These are phyloP conservation scores for Syzygium jambos DNA, from an alignment of 345 rosid species.

Conservation along the genomic window DNA sequence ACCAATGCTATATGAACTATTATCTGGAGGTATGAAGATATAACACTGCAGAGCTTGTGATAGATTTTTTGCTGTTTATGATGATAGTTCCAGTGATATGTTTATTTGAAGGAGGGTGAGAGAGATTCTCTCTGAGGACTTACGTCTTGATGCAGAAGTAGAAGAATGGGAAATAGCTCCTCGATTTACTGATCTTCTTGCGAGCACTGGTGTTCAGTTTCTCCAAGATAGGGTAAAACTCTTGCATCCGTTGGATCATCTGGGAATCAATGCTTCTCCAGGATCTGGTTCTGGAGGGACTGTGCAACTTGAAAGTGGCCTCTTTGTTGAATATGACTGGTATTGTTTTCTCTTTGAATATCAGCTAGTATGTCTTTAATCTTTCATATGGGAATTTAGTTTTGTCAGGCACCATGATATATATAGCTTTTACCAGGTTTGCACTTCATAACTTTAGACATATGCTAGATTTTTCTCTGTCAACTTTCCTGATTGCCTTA, in stretches of 20 bases:
- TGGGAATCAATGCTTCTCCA: constrained; percentile 37
- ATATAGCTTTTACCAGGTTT: background rate
- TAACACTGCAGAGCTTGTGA: background rate
- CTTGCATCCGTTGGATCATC: constrained; percentile 54
- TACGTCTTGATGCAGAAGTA: constrained; percentile 52
- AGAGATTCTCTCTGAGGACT: background rate
- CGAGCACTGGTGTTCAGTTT: constrained; percentile 62
- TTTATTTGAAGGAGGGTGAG: background rate
- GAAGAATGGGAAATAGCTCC: constrained; percentile 99
- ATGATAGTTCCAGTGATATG: background rate
- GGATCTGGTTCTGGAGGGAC: constrained; percentile 59
- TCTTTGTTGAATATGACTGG: constrained; percentile 88
- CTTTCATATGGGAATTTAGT: background rate
- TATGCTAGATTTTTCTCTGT: background rate
- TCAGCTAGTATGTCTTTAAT: background rate
- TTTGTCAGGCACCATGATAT: background rate
- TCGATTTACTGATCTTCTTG: constrained; percentile 75
- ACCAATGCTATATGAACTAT: constrained; percentile 91
- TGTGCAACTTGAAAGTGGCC: constrained; percentile 80
- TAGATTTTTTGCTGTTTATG: background rate
- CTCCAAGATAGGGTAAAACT: constrained; percentile 73
- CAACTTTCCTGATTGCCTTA: background rate
- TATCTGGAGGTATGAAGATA: constrained; percentile 61
- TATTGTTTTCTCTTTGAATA: background rate
- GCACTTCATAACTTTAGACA: background rate